phyloP scores from a whole-genome alignment of 305 asterid species.

The Fraxinus paxiana region DNA sequence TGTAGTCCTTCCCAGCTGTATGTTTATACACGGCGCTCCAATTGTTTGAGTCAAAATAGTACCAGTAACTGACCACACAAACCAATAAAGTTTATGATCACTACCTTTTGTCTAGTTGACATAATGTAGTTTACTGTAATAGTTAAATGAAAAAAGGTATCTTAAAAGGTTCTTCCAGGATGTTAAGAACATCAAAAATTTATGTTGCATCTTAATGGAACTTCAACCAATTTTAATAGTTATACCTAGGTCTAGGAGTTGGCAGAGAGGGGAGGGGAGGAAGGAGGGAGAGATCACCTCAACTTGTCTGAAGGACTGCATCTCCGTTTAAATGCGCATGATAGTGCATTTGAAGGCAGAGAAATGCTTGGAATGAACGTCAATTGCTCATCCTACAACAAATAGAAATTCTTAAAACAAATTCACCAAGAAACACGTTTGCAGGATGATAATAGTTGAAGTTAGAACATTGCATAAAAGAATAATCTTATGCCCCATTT shows the following conservation, averaged over 20 bases:
- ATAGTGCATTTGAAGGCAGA: constrained; percentile 73
- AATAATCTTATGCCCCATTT: not conserved
- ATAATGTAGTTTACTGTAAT: not conserved
- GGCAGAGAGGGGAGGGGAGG: not conserved
- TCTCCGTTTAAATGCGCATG: constrained; percentile 79
- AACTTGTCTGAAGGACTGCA: constrained; percentile 78
- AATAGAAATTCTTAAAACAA: constrained; percentile 9
- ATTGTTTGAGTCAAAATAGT: constrained; percentile 64
- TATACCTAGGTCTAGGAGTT: not conserved
- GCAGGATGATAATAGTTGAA: not conserved
- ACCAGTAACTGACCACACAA: constrained; percentile 59
- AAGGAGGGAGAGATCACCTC: constrained; percentile 46
- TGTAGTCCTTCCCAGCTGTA: constrained; percentile 74
- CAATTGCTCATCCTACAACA: constrained; percentile 76
- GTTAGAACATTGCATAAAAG: not conserved
- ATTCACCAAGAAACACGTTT: constrained; percentile 16
- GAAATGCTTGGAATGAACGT: constrained; percentile 71
- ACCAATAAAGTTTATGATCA: constrained; percentile 16
- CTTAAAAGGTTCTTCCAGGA: constrained; percentile 3
- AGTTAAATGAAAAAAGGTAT: not conserved
- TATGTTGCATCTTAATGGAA: not conserved
- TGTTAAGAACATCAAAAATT: not conserved
- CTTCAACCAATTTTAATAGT: not conserved
- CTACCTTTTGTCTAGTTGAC: constrained; percentile 11
- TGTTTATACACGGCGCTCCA: constrained; percentile 85